A percentile compares a stretch with the other conserved stretches of the same genome.
phyloP scores from a whole-genome alignment of 2,329 filamentous ascomycete species.

The Mariannaea sp. region DNA sequence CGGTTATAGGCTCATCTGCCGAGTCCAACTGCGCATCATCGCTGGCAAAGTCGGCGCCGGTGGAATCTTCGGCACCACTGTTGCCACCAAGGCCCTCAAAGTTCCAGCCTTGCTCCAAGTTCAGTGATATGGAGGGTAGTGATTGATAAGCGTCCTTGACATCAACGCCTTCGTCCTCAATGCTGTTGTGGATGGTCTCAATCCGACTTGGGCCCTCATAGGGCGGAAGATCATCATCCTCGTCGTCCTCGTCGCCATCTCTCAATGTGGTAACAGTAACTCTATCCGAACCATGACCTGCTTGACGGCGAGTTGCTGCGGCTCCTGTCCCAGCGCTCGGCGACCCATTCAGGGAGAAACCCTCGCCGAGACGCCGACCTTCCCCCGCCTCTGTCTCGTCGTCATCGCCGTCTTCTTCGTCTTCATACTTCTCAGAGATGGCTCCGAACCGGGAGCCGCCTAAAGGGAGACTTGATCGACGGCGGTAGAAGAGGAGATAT shows the following conservation, averaged over 20 bases:
- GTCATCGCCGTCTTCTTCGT: slow-evolving; percentile 49
- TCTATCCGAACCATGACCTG: slow-evolving; percentile 59
- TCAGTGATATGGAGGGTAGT: slow-evolving; percentile 39
- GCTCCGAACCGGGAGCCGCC: slow-evolving; percentile 77
- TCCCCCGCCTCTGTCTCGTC: slow-evolving; percentile 68
- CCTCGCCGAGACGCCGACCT: slow-evolving; percentile 81
- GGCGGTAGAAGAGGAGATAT: slow-evolving; percentile 95
- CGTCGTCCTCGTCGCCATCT: slow-evolving; percentile 35
- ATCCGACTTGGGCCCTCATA: slow-evolving; percentile 37
- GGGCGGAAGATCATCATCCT: slow-evolving; percentile 42
- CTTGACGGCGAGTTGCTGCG: slow-evolving; percentile 73
- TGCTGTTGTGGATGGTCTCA: slow-evolving; percentile 46
- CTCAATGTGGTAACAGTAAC: slow-evolving; percentile 38
- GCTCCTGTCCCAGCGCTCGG: slow-evolving; percentile 83
- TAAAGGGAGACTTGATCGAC: slow-evolving; percentile 75
- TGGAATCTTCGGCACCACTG: slow-evolving; percentile 40
- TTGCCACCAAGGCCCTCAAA: slow-evolving; percentile 47
- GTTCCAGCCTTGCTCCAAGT: slow-evolving; percentile 51
- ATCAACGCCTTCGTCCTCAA: slow-evolving; percentile 56
- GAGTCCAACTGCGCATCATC: slow-evolving; percentile 51
- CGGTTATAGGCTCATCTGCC: slow-evolving; percentile 41
- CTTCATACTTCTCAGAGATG: slow-evolving; percentile 68
- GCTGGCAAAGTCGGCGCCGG: slow-evolving; percentile 46
- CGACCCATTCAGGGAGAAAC: slow-evolving; percentile 87
- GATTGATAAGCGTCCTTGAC: slow-evolving; percentile 43